Base-by-base conservation (phyloP, 352 stramenopile species). In the Pythium folliculosum region DNA sequence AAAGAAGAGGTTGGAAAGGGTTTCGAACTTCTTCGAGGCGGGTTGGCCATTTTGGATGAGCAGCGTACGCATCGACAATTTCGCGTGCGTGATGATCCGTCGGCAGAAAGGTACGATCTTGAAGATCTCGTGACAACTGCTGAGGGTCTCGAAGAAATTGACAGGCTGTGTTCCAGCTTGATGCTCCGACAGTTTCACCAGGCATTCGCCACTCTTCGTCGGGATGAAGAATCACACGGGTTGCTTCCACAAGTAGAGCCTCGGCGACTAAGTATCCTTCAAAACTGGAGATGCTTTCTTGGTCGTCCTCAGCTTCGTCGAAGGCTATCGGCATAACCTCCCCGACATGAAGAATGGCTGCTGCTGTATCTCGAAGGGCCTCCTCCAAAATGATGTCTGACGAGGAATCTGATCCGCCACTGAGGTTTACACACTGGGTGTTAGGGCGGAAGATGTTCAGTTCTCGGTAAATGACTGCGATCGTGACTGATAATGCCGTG, bases 251-350 rank as follows among this genome's bases (percentile, higher is more conserved):
- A 9, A 91, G 62, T 5, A 91, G 60, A 0, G 82, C 82, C 59
- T 91, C 82, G 14, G 67, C 73, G 37, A 89, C 78, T 14, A 91
- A 63, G 56, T 88, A 91, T 19, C 72, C 64, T 19, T 91, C 82
- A 40, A 91, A 89, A n/a, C 63, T 64, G 23, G 64, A 38, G 19
- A 70, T 32, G n/a, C 44, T 22, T 1, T 65, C 53, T 14, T 64
- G 45, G 4, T 47, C 44, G 8, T 47, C 44, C 1, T 59, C 53
- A 2, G 5, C n/a, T n/a, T n/a, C 43, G 4, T 63, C 38, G 17
- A 52, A 40, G 1, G 6, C 25, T 19, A 59, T 40, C 3, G 65
- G 65, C 10, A 14, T 14, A 0, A 12, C 5, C 5, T 55, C n/a
- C 12, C 25, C 65, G 21, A 72, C 32, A 30, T 54, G 40, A 30